Evolutionary conservation across 2,329 filamentous ascomycete species (phyloP), one percentile per base, ranked within the genome.

Genomic region (Claviceps citrina): DNA sequence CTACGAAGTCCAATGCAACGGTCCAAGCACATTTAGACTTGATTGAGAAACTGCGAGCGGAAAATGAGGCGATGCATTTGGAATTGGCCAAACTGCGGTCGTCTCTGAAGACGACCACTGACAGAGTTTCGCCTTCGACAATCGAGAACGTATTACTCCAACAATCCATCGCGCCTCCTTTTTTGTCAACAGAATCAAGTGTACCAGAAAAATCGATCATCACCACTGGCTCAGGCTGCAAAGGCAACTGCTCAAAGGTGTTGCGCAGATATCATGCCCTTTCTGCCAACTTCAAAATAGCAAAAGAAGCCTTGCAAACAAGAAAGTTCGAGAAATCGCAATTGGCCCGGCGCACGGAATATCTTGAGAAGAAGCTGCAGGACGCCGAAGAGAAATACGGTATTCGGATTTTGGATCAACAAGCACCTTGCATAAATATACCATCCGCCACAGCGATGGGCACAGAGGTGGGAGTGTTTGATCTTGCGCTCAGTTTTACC

Each of bases 311-410:
- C 7, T 54, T 66, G 7, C 50, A 54, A 25, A 64, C 60, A 46
- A 60, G 61, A 36, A 64, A 62, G 22, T 55, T 59, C 1, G 59
- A 65, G 19, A 60, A 61, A 4, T 57, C 66, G 6, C 48, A 51
- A 25, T 75, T 70, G 70, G 56, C 59, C 20, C 52, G 56, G 5
- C 65, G 70, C 40, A 63, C 65, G 5, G 60, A 60, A 18, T 48
- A 56, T 10, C 51, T 73, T 15, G 57, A 67, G 38, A 54, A 53
- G 20, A 68, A 60, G 43, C 56, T 73, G 9, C 57, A 58, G 34
- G 54, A 51, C 19, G 55, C 70, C 8, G 63, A 70, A 44, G 56
- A 57, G 25, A 59, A 61, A 40, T 50, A 56, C 26, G 50, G 49
- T 4, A 55, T 60, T 26, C 46, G 36, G 7, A 58, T 62, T n/a